Base-by-base conservation (phyloP, 2,329 filamentous ascomycete species). In the Penicillium sp. region DNA sequence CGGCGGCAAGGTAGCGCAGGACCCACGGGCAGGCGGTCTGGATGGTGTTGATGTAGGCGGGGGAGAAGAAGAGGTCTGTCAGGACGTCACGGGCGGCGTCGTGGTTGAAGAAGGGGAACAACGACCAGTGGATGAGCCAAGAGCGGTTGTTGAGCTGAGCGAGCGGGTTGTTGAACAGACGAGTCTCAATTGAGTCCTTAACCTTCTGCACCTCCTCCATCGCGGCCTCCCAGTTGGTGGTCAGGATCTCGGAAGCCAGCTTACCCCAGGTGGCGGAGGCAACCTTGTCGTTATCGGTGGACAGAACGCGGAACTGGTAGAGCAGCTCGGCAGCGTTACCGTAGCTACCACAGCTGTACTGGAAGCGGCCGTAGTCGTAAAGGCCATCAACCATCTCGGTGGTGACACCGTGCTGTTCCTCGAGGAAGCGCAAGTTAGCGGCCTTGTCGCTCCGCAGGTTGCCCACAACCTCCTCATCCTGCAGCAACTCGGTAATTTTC, bases 41-140 rank as follows among this genome's bases (percentile, higher is more conserved):
- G 76, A 99, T 97, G 69, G 93, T 98, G 86, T 98, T 99, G 87
- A 99, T 99, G 84, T 91, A 99, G 69, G 91, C 86, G 64, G 93
- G 90, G 63, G 90, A 96, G 86, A 99, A 98, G 84, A 97, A 95
- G 75, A 98, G 87, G 69, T 99, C 95, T 72, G 95, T 91, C 69
- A 99, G 85, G 67, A 87, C 86, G 74, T 99, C 95, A 71, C 93
- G 91, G 57, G 91, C 91, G 65, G 87, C 84, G 71, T 98, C 93
- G 81, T 91, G 89, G 87, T 99, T 98, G 86, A 98, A 99, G 81
- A 97, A 93, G 61, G 95, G 93, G 86, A 98, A 99, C 60, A 99
- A 88, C 46, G 91, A 88, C 93, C 95, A 99, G 89, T 99, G 95
- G 70, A 96, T 90, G 71, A 99, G 84, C 91, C 93, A 96, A 57